Evolutionary conservation across 2,329 filamentous ascomycete genomes (phyloP), one percentile per base, ranked within the genome.

Genomic region (Exophiala oligosperma): DNA sequence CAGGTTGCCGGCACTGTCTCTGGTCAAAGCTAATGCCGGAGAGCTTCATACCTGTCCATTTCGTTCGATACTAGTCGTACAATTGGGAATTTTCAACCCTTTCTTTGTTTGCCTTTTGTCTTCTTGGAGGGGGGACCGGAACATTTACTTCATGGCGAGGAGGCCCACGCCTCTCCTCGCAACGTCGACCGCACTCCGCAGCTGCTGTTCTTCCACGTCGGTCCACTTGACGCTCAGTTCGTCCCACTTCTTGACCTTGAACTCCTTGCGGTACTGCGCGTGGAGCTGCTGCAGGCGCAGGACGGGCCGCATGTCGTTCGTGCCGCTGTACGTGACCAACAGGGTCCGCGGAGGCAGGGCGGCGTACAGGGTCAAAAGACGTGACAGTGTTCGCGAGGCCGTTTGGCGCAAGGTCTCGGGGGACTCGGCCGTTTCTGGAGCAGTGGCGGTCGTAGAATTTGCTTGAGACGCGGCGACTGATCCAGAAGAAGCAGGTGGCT

Each of bases 281-380:
- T 85, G 81, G 74, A 85, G 74, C 1, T 73, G 74, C 66, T 86
- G 83, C 64, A 87, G 70, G 28, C 81, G 78, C 41, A 76, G 72
- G 44, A 84, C 76, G 55, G 84, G 80, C 29, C 82, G 74, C 24
- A 84, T 84, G 66, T 87, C 84, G 29, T 83, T 83, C 2, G 83
- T 85, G n/a, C 85, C 85, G 57, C 80, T 84, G 69, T 86, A 87
- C 29, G 87, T 79, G 28, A 88, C 77, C 54, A 87, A 79, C 8
- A 85, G 78, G 1, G 84, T 86, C 21, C 54, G 52, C 4, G 77
- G 74, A 12, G 84, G 84, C 29, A 87, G 72, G 5, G 77, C 75
- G 1, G 82, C 77, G 68, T 81, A 84, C 55, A 87, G 77, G 9
- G 73, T 72, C 23, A 71, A 68, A 58, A 88, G 82, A 53, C 77